Percentiles rank a stretch among this genome's conserved stretches.
Conservation (phyloP, 192 early-diverging fungal species). For the Endogone sp. region DNA sequence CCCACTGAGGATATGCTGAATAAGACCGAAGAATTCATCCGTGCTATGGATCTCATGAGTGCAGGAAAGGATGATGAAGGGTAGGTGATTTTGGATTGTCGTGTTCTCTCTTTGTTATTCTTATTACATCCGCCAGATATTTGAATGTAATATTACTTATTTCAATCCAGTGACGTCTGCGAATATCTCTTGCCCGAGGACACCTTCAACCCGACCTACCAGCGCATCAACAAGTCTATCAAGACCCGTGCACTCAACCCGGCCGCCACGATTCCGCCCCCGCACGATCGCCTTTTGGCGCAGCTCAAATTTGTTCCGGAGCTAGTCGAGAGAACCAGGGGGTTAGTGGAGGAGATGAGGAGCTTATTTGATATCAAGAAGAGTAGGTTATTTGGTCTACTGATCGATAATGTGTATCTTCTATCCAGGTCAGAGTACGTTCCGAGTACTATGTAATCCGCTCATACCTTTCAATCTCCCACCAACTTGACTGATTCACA, state of each 20-base stretch:
- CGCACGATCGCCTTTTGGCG: slow-evolving; percentile 37
- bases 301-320: slow-evolving; percentile 41
- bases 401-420: too few species aligned
- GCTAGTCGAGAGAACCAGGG: slow-evolving; percentile 37
- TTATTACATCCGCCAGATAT: background rate
- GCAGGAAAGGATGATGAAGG: slow-evolving; percentile 37
- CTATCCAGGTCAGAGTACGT: too few species aligned
- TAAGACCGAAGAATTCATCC: slow-evolving; percentile 51
- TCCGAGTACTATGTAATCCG: too few species aligned
- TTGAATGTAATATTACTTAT: slow-evolving; percentile 1
- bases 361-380: slow-evolving; percentile 52
- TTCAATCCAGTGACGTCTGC: slow-evolving; percentile 15
- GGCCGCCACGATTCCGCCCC: slow-evolving; percentile 41
- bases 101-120: background rate
- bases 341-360: slow-evolving; percentile 35
- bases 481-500: too few species aligned
- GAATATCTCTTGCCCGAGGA: slow-evolving; percentile 51
- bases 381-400: slow-evolving; percentile 25
- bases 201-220: slow-evolving; percentile 58
- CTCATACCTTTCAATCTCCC: too few species aligned
- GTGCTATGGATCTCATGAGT: slow-evolving; percentile 54
- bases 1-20: slow-evolving; percentile 48
- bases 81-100: slow-evolving; percentile 28
- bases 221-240: slow-evolving; percentile 53
- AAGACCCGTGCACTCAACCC: slow-evolving; percentile 56